Evolutionary conservation across 257 asterid genomes (phyloP).

Genomic region (Solanum pinnatisectum): DNA sequence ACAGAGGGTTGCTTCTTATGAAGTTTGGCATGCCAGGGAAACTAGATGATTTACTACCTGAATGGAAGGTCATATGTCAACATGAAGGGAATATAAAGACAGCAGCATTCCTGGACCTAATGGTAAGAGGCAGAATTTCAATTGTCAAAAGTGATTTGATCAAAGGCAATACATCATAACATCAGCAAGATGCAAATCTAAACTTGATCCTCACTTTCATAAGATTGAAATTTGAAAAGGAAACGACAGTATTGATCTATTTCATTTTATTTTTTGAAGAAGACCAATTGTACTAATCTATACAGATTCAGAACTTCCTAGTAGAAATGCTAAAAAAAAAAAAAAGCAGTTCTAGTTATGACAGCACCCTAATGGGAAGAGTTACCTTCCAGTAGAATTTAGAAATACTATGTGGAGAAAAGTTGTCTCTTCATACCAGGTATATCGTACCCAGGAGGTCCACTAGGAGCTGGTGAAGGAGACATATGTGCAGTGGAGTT

Average conservation of each 20-base stretch:
- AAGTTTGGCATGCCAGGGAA: not conserved
- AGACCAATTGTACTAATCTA: not conserved
- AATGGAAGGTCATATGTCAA: not conserved
- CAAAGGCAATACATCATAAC: not conserved
- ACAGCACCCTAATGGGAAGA: not conserved
- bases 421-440: slow-evolving; percentile 35
- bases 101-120: not conserved
- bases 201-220: not conserved
- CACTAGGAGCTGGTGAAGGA: slow-evolving; percentile 55
- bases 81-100: not conserved
- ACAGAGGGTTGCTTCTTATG: not conserved
- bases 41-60: not conserved
- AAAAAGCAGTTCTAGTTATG: not conserved
- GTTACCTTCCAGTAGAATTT: not conserved
- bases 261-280: not conserved
- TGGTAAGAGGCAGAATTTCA: not conserved
- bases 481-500: slow-evolving; percentile 27
- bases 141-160: not conserved
- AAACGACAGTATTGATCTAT: not conserved
- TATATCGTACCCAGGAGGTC: slow-evolving; percentile 24
- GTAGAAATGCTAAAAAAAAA: not conserved
- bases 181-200: not conserved
- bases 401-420: not conserved
- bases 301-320: not conserved
- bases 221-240: not conserved